Evolutionary conservation across 1,139 yeast genomes (phyloP).

Genomic region (Blastobotrys indianensis): DNA sequence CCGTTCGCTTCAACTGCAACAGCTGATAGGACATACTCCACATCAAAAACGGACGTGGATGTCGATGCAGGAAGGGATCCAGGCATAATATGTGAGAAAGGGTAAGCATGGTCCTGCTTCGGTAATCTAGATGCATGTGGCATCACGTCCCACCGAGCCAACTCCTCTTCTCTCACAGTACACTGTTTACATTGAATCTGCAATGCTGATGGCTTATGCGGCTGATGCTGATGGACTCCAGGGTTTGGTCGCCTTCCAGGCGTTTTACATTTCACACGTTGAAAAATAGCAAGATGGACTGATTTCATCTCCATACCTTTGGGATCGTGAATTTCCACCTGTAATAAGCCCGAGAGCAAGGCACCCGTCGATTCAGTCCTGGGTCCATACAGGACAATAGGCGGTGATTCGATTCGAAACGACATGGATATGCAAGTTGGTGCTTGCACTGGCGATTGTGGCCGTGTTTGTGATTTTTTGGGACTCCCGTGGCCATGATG

Average conservation of each 20-base stretch:
- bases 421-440: constrained; percentile 37
- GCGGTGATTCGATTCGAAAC: constrained; percentile 81
- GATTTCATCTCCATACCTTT: constrained; percentile 40
- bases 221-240: constrained; percentile 13
- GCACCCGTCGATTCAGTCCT: constrained; percentile 82
- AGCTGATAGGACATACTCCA: constrained; percentile 73
- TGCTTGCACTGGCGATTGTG: constrained; percentile 9
- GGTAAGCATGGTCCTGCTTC: constrained; percentile 73
- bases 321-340: constrained; percentile 29
- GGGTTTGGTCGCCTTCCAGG: constrained; percentile 5
- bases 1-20: constrained; percentile 42
- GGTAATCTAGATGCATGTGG: constrained; percentile 48
- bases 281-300: constrained; percentile 64
- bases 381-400: constrained; percentile 74
- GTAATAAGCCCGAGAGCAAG: constrained; percentile 65
- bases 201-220: neutral
- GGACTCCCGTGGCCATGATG: neutral
- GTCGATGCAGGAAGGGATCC: constrained; percentile 87
- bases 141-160: constrained; percentile 88
- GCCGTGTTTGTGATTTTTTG: constrained; percentile 5
- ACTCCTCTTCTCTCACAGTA: constrained; percentile 45
- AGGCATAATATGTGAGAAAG: constrained; percentile 86
- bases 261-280: constrained; percentile 43
- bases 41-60: constrained; percentile 46
- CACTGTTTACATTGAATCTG: constrained; percentile 42